Base-by-base conservation (phyloP, 2,329 filamentous ascomycete species). In the Cladophialophora immunda region DNA sequence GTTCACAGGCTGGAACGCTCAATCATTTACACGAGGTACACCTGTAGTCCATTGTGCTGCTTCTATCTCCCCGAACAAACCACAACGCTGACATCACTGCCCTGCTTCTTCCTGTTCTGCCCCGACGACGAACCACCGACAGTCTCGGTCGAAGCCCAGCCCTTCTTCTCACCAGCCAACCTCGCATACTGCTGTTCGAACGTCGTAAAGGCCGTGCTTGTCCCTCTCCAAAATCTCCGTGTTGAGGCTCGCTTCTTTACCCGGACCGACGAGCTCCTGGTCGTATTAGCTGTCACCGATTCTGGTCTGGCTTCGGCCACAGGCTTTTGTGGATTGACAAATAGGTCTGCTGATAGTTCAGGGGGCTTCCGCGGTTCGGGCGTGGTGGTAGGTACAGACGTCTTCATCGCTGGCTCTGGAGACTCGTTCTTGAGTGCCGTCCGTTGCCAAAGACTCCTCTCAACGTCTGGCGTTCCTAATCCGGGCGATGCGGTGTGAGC, bases 401-500 rank as follows among this genome's bases (percentile, higher is more conserved):
- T 25, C 19, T 15, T 50, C 3, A 9, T 25, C 45, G 19, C 29
- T 13, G 19, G 53, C 13, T 6, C 32, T 38, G 25, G 38, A 41
- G 38, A 29, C 17, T 50, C 34, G 22, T 19, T 45, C 13, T 30
- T 32, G 11, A 5, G 29, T n/a, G 29, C 30, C 17, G 36, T 50
- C 8, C 22, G 9, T 29, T 2, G 29, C 4, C 32, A 52, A 19
- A 59, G 27, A n/a, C 56, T 61, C 34, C 64, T 61, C 22, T 64
- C 64, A 27, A 69, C 34, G 30, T 66, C 56, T 25, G 63, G 52
- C 4, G 55, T 61, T 22, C 67, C 67, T 15, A 69, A 30, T 53
- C 66, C 67, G 15, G 67, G 67, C 7, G 67, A 69, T 22, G 32
- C 36, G 2, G 38, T 47, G 3, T 32, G 52, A 30, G 53, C 55